Evolutionary conservation across 345 rosid genomes (phyloP).

Genomic region (Stellera chamaejasme): DNA sequence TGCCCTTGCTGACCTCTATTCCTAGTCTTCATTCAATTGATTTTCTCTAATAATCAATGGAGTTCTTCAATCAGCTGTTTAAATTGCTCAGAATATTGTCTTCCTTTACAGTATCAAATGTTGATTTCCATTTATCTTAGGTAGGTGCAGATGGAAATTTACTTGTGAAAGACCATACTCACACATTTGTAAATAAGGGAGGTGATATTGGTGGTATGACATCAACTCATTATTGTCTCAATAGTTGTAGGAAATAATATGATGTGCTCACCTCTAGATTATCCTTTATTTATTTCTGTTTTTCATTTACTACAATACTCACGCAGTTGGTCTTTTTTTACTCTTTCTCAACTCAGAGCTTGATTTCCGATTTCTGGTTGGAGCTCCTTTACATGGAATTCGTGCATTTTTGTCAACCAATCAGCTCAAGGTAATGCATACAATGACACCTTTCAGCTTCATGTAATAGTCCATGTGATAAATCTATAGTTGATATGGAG

Average conservation of each 20-base stretch:
- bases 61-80: too few species aligned
- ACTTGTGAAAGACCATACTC: conserved; percentile 94
- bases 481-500: too few species aligned
- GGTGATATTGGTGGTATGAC: conserved; percentile 75
- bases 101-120: too few species aligned
- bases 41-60: background rate
- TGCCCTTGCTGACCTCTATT: background rate
- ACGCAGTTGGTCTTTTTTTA: background rate
- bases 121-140: conserved; percentile 26
- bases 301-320: background rate
- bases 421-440: conserved; percentile 62
- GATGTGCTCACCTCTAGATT: conserved; percentile 1
- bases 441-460: too few species aligned
- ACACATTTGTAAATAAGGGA: conserved; percentile 90
- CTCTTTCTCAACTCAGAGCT: conserved; percentile 57
- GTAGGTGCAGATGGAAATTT: conserved; percentile 89
- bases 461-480: too few species aligned
- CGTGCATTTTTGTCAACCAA: conserved; percentile 75
- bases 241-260: background rate
- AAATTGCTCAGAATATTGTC: too few species aligned
- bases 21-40: background rate
- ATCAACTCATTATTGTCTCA: conserved; percentile 10
- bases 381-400: conserved; percentile 97
- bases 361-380: conserved; percentile 84
- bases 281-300: background rate